phyloP scores from a whole-genome alignment of 805 yeast species.

The Debaryomyces maramus region DNA sequence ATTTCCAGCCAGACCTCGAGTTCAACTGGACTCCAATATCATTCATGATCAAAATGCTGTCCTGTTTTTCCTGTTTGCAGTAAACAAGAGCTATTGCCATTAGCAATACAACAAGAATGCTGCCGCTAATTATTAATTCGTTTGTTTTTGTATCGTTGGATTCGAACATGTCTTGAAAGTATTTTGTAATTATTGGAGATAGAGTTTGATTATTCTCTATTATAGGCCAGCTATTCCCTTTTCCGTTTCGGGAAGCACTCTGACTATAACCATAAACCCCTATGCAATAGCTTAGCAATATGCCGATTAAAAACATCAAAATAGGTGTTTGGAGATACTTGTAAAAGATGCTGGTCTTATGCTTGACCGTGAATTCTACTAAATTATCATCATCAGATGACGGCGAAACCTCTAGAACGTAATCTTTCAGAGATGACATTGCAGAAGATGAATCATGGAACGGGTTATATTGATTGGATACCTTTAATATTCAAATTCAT shows the following conservation, averaged over 20 bases:
- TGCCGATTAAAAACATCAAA: constrained; percentile 5
- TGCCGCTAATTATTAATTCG: neutral
- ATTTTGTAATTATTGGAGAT: neutral
- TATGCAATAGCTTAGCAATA: constrained; percentile 2
- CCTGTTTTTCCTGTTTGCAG: constrained; percentile 37
- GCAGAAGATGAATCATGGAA: neutral
- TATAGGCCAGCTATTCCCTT: neutral
- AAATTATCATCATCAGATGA: constrained; percentile 16
- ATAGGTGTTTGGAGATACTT: constrained; percentile 6
- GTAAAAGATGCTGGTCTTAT: constrained; percentile 6
- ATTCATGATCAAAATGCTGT: constrained; percentile 42
- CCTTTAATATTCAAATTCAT: no score
- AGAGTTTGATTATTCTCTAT: neutral
- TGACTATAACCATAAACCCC: neutral
- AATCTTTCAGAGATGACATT: constrained; percentile 34
- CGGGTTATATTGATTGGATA: no score
- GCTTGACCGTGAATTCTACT: constrained; percentile 19
- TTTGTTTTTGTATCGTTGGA: constrained; percentile 1
- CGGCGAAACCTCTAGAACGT: constrained; percentile 27
- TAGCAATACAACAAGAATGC: neutral
- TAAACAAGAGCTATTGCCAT: neutral
- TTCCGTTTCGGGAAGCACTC: neutral
- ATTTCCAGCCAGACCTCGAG: constrained; percentile 26
- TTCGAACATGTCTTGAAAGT: constrained; percentile 1
- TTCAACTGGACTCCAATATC: constrained; percentile 50